Evolutionary conservation across 768 basidiomycete species (phyloP).

Genomic region (Suillus variegatus): DNA sequence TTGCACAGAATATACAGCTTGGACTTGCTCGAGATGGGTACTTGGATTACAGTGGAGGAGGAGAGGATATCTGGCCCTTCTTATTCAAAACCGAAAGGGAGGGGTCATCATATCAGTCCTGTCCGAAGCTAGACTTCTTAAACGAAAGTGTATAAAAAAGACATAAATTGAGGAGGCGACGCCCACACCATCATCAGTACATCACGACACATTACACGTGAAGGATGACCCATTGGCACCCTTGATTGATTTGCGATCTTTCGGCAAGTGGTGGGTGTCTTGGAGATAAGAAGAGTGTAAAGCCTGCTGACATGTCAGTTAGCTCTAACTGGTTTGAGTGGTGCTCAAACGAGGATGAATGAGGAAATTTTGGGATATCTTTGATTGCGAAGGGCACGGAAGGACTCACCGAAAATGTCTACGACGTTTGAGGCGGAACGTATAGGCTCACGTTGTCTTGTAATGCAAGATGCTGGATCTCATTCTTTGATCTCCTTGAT

Average conservation of each 20-base stretch:
- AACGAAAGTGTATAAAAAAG: slow-evolving; percentile 27
- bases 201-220: slow-evolving; percentile 35
- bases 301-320: slow-evolving; percentile 14
- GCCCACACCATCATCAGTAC: slow-evolving; percentile 28
- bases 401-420: neutral
- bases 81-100: slow-evolving; percentile 29
- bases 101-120: slow-evolving; percentile 19
- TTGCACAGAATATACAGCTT: slow-evolving; percentile 22
- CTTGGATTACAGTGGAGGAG: slow-evolving; percentile 13
- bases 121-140: slow-evolving; percentile 21
- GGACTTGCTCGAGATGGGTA: slow-evolving; percentile 26
- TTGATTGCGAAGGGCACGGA: slow-evolving; percentile 13
- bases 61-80: slow-evolving; percentile 20
- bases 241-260: slow-evolving; percentile 16
- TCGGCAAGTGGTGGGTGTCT: slow-evolving; percentile 17
- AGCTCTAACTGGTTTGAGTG: slow-evolving; percentile 22
- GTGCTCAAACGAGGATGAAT: slow-evolving; percentile 8
- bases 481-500: slow-evolving; percentile 13
- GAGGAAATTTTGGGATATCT: slow-evolving; percentile 16
- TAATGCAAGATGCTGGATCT: slow-evolving; percentile 24
- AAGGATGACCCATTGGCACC: slow-evolving; percentile 31
- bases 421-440: slow-evolving; percentile 7
- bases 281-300: slow-evolving; percentile 24
- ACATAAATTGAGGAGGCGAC: slow-evolving; percentile 26
- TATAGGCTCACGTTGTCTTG: slow-evolving; percentile 16